A percentile compares a stretch with the other conserved stretches of the same genome.
These are phyloP conservation scores for Ophiostoma piceae DNA, from an alignment of 2,329 filamentous ascomycete genomes.

Conservation along the genomic window DNA sequence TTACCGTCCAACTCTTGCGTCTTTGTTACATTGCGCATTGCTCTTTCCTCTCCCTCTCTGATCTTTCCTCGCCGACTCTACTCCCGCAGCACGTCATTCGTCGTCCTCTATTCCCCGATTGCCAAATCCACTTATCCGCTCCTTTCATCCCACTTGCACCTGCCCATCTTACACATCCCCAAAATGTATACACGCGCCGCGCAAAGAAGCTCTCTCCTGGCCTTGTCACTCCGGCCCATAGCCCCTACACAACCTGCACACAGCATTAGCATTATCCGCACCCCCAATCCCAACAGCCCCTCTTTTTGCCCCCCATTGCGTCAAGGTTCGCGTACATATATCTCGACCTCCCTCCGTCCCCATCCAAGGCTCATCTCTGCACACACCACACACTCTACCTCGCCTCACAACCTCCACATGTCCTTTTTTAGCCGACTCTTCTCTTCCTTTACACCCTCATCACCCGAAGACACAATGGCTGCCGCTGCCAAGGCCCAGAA, in stretches of 20 bases:
- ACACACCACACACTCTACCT: constrained; percentile 20
- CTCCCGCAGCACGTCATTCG: constrained; percentile 3
- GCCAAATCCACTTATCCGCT: not conserved
- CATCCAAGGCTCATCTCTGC: not conserved
- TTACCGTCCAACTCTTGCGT: no score
- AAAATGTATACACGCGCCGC: constrained; percentile 2
- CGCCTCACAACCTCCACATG: constrained; percentile 37
- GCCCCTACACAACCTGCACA: not conserved
- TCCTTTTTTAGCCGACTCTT: constrained; percentile 69
- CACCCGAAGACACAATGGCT: constrained; percentile 62
- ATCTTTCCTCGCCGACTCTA: not conserved
- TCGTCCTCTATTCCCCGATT: not conserved
- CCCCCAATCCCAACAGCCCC: constrained; percentile 17
- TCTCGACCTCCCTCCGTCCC: not conserved
- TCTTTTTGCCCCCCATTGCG: constrained; percentile 23
- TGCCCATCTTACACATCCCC: constrained; percentile 3
- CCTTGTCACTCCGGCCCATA: not conserved
- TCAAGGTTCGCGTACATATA: constrained; percentile 20
- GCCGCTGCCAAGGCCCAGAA: constrained; percentile 78
- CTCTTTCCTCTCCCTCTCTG: not conserved
- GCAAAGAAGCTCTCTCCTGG: not conserved
- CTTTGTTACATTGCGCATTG: not conserved
- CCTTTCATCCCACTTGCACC: not conserved
- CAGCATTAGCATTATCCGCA: not conserved
- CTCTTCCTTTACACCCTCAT: constrained; percentile 42